A percentile compares a stretch with the other conserved stretches of the same genome.
phyloP scores from a whole-genome alignment of 2,329 filamentous ascomycete genomes.

The Lecanicillium sp. region DNA sequence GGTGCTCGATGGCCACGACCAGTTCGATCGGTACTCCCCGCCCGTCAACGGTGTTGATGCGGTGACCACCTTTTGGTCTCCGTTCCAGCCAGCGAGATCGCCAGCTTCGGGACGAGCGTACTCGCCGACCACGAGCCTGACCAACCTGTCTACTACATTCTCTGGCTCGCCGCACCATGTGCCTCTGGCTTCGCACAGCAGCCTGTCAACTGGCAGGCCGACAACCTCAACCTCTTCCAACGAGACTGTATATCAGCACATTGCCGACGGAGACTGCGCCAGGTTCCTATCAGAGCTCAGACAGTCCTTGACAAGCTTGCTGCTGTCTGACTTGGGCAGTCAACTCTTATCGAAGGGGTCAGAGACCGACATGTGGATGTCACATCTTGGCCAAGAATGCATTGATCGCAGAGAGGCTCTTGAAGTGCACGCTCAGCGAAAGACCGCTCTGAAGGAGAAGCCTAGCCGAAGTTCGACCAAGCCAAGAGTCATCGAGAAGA shows the following conservation, averaged over 20 bases:
- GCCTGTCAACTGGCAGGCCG: slow-evolving; percentile 49
- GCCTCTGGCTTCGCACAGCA: slow-evolving; percentile 39
- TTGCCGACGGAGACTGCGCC: slow-evolving; percentile 62
- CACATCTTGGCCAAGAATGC: slow-evolving; percentile 59
- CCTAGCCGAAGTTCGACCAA: slow-evolving; percentile 38
- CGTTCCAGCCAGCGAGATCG: slow-evolving; percentile 65
- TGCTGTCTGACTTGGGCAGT: slow-evolving; percentile 84
- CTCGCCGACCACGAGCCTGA: slow-evolving; percentile 56
- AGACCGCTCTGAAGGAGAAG: slow-evolving; percentile 34
- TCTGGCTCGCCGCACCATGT: slow-evolving; percentile 36
- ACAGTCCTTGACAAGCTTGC: slow-evolving; percentile 73
- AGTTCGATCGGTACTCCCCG: slow-evolving; percentile 58
- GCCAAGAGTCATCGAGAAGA: slow-evolving; percentile 53
- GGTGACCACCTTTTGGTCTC: slow-evolving; percentile 81
- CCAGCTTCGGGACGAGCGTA: slow-evolving; percentile 54
- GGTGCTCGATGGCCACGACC: slow-evolving; percentile 62
- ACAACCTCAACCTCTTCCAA: slow-evolving; percentile 62
- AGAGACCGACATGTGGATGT: slow-evolving; percentile 88
- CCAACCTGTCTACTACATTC: slow-evolving; percentile 49
- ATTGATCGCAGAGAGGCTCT: slow-evolving; percentile 55
- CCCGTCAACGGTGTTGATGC: slow-evolving; percentile 69
- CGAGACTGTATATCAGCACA: slow-evolving; percentile 58
- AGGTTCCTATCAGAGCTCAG: slow-evolving; percentile 73
- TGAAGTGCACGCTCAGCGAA: slow-evolving; percentile 40
- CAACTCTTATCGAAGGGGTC: slow-evolving; percentile 82